Evolutionary conservation across 1,284 basidiomycete species (phyloP).

Genomic region (Chalciporus sp.): DNA sequence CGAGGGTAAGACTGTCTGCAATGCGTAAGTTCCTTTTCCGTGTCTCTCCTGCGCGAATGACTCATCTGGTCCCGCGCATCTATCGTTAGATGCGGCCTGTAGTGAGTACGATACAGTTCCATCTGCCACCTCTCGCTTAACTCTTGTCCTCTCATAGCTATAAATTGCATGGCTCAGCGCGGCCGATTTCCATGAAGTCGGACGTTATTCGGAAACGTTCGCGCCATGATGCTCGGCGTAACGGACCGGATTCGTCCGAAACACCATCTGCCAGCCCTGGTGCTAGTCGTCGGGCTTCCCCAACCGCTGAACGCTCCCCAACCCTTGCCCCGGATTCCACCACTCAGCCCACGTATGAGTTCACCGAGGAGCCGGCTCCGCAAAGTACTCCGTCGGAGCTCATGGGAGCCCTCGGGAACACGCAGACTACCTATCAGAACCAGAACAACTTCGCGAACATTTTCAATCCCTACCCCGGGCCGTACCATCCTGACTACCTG

Average conservation of each 20-base stretch:
- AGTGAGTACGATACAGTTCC: constrained; percentile 43
- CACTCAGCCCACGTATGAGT: constrained; percentile 51
- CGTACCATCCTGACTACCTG: constrained; percentile 71
- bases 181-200: constrained; percentile 85
- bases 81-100: constrained; percentile 46
- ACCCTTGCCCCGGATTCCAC: constrained; percentile 68
- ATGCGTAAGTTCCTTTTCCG: constrained; percentile 61
- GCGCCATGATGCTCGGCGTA: constrained; percentile 68
- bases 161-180: constrained; percentile 78
- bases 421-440: constrained; percentile 36
- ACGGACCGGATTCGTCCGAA: constrained; percentile 41
- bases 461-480: constrained; percentile 57
- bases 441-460: constrained; percentile 29
- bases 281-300: constrained; percentile 71
- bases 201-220: constrained; percentile 83
- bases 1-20: constrained; percentile 90
- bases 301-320: constrained; percentile 59
- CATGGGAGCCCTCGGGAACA: constrained; percentile 60
- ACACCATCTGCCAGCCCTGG: constrained; percentile 66
- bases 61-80: constrained; percentile 14
- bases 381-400: constrained; percentile 58
- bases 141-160: constrained; percentile 44
- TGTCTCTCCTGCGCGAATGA: not conserved
- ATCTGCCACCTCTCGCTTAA: constrained; percentile 12
- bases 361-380: constrained; percentile 41